These are phyloP conservation scores for Maudiozyma bulderi DNA, from an alignment of 805 yeast genomes.

Conservation along the genomic window DNA sequence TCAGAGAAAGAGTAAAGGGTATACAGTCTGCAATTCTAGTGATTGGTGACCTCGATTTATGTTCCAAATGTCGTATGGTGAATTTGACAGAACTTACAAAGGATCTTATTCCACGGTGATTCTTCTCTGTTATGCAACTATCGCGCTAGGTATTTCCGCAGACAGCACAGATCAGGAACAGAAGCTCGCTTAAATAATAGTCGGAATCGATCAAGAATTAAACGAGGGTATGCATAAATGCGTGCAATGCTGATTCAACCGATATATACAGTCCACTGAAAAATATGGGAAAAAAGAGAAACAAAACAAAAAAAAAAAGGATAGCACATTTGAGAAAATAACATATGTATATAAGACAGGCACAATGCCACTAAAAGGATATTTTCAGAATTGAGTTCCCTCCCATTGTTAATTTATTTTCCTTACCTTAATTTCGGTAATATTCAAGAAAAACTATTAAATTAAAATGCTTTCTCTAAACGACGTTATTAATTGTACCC, in stretches of 20 bases:
- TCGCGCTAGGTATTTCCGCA: too few species aligned
- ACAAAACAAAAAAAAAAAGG: neutral
- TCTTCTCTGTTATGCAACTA: too few species aligned
- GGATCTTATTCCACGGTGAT: neutral
- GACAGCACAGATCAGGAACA: too few species aligned
- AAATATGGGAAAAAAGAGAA: neutral
- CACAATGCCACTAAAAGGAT: neutral
- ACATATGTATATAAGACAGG: neutral
- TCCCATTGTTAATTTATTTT: neutral
- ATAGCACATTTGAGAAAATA: neutral
- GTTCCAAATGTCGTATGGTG: neutral
- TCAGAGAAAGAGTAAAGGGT: neutral
- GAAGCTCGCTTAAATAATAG: neutral
- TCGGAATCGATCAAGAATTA: neutral
- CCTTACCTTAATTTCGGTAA: neutral
- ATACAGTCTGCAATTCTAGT: neutral
- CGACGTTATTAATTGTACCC: conserved; percentile 27
- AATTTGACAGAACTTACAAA: neutral
- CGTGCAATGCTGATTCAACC: neutral
- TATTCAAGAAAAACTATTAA: neutral
- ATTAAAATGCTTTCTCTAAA: conserved; percentile 25
- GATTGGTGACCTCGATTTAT: neutral
- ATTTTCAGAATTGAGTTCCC: neutral
- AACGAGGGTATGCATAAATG: neutral
- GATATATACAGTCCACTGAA: neutral